Conservation (phyloP, 495 filamentous ascomycete genomes). For the Trichoderma erinaceum region DNA sequence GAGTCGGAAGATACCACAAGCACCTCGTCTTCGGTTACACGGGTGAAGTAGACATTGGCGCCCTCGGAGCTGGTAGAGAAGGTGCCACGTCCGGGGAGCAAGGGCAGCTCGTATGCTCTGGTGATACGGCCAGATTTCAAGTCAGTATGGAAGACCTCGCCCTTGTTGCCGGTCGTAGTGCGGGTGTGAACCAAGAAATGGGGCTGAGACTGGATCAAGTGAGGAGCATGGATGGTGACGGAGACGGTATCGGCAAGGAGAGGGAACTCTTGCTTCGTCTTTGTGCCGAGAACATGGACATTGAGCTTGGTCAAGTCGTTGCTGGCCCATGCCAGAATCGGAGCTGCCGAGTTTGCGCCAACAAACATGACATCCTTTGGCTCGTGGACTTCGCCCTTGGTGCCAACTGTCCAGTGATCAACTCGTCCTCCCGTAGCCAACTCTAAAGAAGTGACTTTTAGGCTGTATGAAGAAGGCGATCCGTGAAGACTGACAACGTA, state of each 20-base stretch:
- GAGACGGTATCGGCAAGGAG: slow-evolving; percentile 55
- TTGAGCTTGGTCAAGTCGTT: slow-evolving; percentile 59
- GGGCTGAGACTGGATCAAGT: slow-evolving; percentile 58
- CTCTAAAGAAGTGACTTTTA: slow-evolving; percentile 69
- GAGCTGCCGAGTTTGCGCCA: slow-evolving; percentile 74
- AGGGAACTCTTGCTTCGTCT: slow-evolving; percentile 47
- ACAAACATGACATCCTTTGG: slow-evolving; percentile 69
- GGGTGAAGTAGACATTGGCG: slow-evolving; percentile 81
- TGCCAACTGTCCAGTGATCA: slow-evolving; percentile 58
- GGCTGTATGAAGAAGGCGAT: slow-evolving; percentile 57
- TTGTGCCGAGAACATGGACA: slow-evolving; percentile 75
- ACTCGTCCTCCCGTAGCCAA: slow-evolving; percentile 59
- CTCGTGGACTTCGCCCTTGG: slow-evolving; percentile 64
- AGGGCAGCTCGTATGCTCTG: slow-evolving; percentile 71
- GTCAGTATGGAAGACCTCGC: slow-evolving; percentile 80
- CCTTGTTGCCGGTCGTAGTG: slow-evolving; percentile 64
- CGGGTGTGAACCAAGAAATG: slow-evolving; percentile 84
- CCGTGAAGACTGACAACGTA: slow-evolving; percentile 74
- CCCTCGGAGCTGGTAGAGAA: slow-evolving; percentile 73
- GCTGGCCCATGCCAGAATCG: slow-evolving; percentile 79
- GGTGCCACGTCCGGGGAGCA: slow-evolving; percentile 58
- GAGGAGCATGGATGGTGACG: slow-evolving; percentile 68
- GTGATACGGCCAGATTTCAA: slow-evolving; percentile 55
- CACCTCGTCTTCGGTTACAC: slow-evolving; percentile 65
- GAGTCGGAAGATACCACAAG: slow-evolving; percentile 69